These are phyloP conservation scores for Lentinula sp. DNA, from an alignment of 768 basidiomycete genomes.

Conservation along the genomic window DNA sequence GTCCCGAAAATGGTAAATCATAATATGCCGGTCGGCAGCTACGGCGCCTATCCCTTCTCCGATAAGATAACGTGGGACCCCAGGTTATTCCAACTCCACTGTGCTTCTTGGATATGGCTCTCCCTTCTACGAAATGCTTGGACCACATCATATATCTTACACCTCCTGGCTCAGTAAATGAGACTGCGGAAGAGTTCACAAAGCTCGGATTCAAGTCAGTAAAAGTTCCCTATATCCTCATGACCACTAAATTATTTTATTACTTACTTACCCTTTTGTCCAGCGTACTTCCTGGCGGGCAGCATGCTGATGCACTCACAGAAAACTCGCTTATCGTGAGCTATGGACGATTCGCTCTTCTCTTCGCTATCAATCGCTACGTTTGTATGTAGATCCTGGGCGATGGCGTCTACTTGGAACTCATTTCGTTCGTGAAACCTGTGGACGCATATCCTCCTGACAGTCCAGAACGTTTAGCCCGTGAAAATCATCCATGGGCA, in stretches of 20 bases:
- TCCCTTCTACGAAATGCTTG: slow-evolving; percentile 17
- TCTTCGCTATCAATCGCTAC: background rate
- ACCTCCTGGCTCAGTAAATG: slow-evolving; percentile 49
- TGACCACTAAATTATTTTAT: background rate
- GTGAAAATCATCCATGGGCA: slow-evolving; percentile 50
- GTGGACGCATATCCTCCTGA: slow-evolving; percentile 45
- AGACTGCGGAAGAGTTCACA: slow-evolving; percentile 45
- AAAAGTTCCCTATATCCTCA: background rate
- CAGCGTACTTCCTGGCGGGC: slow-evolving; percentile 64
- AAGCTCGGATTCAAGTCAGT: slow-evolving; percentile 63
- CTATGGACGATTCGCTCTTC: slow-evolving; percentile 10
- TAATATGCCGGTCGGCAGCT: background rate
- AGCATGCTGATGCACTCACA: slow-evolving; percentile 57
- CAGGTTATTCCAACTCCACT: no score
- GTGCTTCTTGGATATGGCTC: background rate
- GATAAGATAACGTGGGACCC: background rate
- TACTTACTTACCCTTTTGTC: background rate
- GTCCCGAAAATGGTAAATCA: background rate
- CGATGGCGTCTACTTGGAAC: slow-evolving; percentile 62
- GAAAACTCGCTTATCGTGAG: slow-evolving; percentile 58
- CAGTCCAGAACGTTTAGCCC: slow-evolving; percentile 35
- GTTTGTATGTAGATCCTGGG: slow-evolving; percentile 38
- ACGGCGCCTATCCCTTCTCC: no score
- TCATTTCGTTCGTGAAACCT: slow-evolving; percentile 60
- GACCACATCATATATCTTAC: slow-evolving; percentile 75